Conservation (phyloP, 371 early-diverging fungal species). For the Lichtheimia ornata region DNA sequence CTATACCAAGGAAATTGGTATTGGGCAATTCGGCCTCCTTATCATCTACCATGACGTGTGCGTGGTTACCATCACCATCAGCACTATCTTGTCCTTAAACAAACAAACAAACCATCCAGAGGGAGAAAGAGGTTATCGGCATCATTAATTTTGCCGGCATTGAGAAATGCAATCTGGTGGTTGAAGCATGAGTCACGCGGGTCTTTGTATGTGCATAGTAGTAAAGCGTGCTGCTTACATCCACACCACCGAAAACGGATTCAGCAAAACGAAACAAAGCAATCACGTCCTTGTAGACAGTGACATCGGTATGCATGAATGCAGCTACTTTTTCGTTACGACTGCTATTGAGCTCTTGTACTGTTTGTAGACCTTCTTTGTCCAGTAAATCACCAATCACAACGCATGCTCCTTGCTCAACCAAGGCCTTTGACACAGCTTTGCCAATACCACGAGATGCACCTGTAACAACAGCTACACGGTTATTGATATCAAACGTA, state of each 20-base stretch:
- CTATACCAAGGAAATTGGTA: constrained; percentile 5
- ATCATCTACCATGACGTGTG: constrained; percentile 6
- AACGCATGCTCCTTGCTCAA: constrained; percentile 52
- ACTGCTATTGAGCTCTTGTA: constrained; percentile 38
- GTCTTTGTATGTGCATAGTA: not conserved
- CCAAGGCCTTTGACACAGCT: constrained; percentile 49
- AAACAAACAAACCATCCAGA: constrained; percentile 11
- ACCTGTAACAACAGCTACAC: constrained; percentile 71
- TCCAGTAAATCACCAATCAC: constrained; percentile 65
- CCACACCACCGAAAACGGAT: constrained; percentile 47
- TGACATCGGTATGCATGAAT: constrained; percentile 63
- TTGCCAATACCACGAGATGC: constrained; percentile 64
- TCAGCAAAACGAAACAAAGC: constrained; percentile 50
- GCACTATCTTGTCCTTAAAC: not conserved
- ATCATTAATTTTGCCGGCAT: constrained; percentile 6
- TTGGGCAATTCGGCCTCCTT: constrained; percentile 4
- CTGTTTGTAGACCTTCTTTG: constrained; percentile 38
- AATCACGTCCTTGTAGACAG: constrained; percentile 47
- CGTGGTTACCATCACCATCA: not conserved
- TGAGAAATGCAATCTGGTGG: constrained; percentile 13
- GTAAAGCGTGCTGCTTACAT: constrained; percentile 4
- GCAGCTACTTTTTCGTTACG: constrained; percentile 34
- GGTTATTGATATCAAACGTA: constrained; percentile 15
- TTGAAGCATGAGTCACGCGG: not conserved
- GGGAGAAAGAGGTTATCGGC: constrained; percentile 5